phyloP scores from a whole-genome alignment of 208 protist genomes.

The Angomonas desouzai region DNA sequence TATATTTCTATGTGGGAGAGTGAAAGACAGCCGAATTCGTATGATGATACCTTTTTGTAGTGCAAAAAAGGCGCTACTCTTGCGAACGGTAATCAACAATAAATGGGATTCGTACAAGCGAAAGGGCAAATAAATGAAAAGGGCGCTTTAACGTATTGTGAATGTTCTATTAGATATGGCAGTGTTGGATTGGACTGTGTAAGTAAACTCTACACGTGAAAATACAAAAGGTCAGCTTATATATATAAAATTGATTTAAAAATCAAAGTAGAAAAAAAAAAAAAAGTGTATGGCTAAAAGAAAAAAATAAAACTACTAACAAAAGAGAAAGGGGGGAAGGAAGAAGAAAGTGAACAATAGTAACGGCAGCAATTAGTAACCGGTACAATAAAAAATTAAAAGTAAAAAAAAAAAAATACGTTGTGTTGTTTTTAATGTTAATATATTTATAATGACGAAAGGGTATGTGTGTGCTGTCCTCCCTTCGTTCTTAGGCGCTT shows the following conservation, averaged over 20 bases:
- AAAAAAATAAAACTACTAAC: slow-evolving; percentile 10
- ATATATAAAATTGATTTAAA: slow-evolving; percentile 8
- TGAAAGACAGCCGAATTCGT: no score
- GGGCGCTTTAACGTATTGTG: no score
- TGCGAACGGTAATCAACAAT: no score
- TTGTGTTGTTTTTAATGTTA: not conserved
- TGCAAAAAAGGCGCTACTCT: no score
- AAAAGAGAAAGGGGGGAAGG: not conserved
- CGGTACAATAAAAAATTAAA: not conserved
- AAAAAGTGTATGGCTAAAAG: slow-evolving; percentile 2
- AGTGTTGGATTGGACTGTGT: no score
- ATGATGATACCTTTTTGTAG: no score
- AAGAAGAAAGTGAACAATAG: not conserved
- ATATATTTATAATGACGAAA: slow-evolving; percentile 3
- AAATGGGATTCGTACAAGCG: slow-evolving; percentile 7
- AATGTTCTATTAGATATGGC: not conserved
- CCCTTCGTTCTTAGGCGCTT: slow-evolving; percentile 3
- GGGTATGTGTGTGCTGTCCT: not conserved
- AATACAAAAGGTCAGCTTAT: not conserved
- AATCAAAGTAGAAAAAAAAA: slow-evolving; percentile 11
- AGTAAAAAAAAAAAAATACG: slow-evolving; percentile 15
- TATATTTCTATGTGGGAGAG: no score
- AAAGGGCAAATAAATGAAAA: no score
- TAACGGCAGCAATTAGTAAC: not conserved
- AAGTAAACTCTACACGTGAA: not conserved